Percentiles rank a stretch among this genome's conserved stretches.
Evolutionary conservation across 2,329 filamentous ascomycete genomes (phyloP).

Genomic region (Colletotrichum theobromicola): DNA sequence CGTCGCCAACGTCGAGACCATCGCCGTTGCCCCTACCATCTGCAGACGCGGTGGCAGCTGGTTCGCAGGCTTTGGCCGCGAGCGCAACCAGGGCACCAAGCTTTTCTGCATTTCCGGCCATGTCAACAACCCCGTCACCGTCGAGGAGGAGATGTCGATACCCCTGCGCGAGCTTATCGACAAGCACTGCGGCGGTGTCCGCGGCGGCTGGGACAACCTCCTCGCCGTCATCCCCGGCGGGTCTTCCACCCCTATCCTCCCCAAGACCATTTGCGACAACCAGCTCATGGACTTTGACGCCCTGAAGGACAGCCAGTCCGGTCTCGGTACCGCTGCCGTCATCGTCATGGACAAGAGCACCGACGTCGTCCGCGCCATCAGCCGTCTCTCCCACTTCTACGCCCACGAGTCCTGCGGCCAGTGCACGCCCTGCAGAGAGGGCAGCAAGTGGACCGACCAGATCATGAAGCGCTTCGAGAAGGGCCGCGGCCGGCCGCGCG

Average conservation of each 20-base stretch:
- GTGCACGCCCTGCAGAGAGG: constrained; percentile 99
- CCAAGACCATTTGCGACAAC: constrained; percentile 87
- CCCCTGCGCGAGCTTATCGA: constrained; percentile 95
- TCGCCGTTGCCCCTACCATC: constrained; percentile 95
- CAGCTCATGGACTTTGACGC: constrained; percentile 99
- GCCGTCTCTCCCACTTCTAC: constrained; percentile 94
- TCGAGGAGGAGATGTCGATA: constrained; percentile 99
- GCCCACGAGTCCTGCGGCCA: constrained; percentile 98
- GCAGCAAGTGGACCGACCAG: constrained; percentile 98
- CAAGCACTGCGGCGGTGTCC: constrained; percentile 96
- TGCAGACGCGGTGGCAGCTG: constrained; percentile 89
- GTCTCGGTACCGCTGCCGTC: constrained; percentile 95
- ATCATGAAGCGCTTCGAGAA: constrained; percentile 98
- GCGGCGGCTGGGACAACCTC: constrained; percentile 97
- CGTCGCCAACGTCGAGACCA: constrained; percentile 96
- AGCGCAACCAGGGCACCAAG: constrained; percentile 97
- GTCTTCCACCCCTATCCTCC: constrained; percentile 94
- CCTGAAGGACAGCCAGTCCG: constrained; percentile 96
- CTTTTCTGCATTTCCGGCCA: constrained; percentile 98
- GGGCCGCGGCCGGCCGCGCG: constrained; percentile 84
- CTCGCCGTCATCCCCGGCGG: constrained; percentile 94
- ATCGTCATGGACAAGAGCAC: constrained; percentile 99
- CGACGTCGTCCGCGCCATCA: constrained; percentile 93
- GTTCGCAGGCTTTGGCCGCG: constrained; percentile 94
- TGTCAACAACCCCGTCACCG: constrained; percentile 97